Evolutionary conservation across 805 yeast genomes (phyloP), one percentile per base, ranked within the genome.

Genomic region (Peterozyma xylosa): DNA sequence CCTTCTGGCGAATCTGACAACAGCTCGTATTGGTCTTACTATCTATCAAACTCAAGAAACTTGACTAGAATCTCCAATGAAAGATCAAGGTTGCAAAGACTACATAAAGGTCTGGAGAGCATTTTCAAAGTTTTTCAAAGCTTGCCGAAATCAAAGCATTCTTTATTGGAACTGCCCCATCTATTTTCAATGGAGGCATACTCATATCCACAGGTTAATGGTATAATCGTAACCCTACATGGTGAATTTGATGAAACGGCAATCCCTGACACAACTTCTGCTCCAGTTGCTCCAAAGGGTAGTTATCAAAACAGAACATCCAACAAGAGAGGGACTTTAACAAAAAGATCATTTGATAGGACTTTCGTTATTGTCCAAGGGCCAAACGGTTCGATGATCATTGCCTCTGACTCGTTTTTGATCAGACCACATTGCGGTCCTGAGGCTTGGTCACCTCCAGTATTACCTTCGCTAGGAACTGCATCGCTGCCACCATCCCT

Each of bases 271-370:
- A 37, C 37, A 10, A 39, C 30, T 2, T n/a, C 43, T 15, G 38
- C 43, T 21, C 38, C 43, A n/a, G 18, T 11, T 33, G 47, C 37
- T 11, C 39, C 42, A 17, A 33, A 42, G 10, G 15, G 34, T 32
- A 38, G 35, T 30, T 36, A 32, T 15, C 37, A 47, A 39, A 53
- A 56, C 13, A 52, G 62, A 55, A 51, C 52, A 11, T 40, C 57
- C 6, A 50, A 59, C 39, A 41, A 54, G 11, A 54, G 57, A 15
- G 58, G 63, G 16, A 59, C 71, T 30, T 63, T 82, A 33, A 66
- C 76, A 5, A 71, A 70, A 51, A 83, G 93, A 58, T 78, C 93
- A 9, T 93, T 93, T 61, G 99, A 93, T 60, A 74, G 99, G 56
- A 72, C 82, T 0, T 80, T 93, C 58, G 69, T 86, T n/a, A 67